Conservation (phyloP, 345 rosid genomes). For the Eucalyptus pauciflora region DNA sequence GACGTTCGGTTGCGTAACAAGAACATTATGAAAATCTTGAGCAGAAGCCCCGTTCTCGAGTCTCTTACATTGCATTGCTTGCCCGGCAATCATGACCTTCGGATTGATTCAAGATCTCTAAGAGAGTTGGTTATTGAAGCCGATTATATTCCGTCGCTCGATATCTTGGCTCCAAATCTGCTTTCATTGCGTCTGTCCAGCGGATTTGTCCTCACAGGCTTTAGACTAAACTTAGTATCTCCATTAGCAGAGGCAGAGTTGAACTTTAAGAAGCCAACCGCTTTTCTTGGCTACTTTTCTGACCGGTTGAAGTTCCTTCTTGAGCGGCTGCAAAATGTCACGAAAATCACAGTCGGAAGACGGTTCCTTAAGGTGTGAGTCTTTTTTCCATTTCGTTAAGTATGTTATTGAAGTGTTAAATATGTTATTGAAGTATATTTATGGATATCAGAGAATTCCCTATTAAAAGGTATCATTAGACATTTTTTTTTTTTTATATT, state of each 20-base stretch:
- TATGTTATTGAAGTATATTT: too few relatives aligned
- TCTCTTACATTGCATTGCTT: neutral
- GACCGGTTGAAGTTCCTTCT: neutral
- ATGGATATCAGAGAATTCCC: neutral
- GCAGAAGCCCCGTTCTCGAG: neutral
- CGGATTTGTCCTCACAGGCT: neutral
- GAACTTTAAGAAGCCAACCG: neutral
- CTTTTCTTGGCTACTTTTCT: neutral
- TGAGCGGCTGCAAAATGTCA: neutral
- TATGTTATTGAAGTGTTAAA: too few relatives aligned
- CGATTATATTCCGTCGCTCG: rapidly evolving
- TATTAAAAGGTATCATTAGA: too few relatives aligned
- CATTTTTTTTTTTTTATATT: neutral
- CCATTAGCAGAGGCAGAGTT: neutral
- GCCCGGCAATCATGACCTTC: neutral
- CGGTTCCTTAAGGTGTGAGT: neutral
- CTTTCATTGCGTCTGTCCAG: neutral
- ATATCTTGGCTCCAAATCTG: neutral
- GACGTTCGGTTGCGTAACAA: neutral
- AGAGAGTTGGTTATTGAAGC: neutral
- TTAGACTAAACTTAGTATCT: neutral
- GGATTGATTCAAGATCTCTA: neutral
- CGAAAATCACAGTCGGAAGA: neutral
- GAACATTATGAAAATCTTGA: neutral
- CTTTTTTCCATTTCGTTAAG: neutral